phyloP scores from a whole-genome alignment of 2,329 filamentous ascomycete species.

The Alternaria atra region DNA sequence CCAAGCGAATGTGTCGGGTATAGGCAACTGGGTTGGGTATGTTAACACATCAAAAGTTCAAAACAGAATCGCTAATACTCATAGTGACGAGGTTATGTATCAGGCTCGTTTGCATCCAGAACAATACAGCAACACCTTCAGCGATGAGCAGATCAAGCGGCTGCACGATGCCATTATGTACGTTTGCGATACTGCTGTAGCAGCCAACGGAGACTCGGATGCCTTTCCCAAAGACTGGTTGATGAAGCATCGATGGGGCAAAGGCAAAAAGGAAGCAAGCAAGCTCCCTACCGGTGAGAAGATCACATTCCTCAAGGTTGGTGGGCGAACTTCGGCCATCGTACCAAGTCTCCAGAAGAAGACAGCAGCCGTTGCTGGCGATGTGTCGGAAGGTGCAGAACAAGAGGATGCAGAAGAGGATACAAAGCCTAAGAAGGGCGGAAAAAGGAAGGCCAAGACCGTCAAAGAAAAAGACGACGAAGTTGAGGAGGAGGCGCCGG shows the following conservation, averaged over 20 bases:
- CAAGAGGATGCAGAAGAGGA: conserved; percentile 33
- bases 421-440: conserved; percentile 42
- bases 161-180: conserved; percentile 78
- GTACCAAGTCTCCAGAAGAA: conserved; percentile 90
- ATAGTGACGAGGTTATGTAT: conserved; percentile 84
- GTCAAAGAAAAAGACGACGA: conserved; percentile 34
- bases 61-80: background rate
- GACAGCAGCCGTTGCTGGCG: conserved; percentile 66
- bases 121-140: conserved; percentile 87
- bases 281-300: conserved; percentile 84
- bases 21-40: conserved; percentile 94
- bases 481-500: conserved; percentile 14
- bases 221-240: conserved; percentile 86
- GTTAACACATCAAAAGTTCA: conserved; percentile 24
- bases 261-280: conserved; percentile 77
- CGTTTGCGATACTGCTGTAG: conserved; percentile 82
- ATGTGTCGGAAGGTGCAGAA: conserved; percentile 53
- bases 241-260: conserved; percentile 88
- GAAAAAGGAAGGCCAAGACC: conserved; percentile 47
- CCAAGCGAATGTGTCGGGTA: conserved; percentile 78
- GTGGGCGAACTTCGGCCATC: conserved; percentile 88
- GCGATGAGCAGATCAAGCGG: conserved; percentile 72
- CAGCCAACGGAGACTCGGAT: conserved; percentile 80
- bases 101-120: conserved; percentile 90
- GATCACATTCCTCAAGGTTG: conserved; percentile 86